phyloP scores from a whole-genome alignment of 495 filamentous ascomycete genomes.

The Hypoxylon lienhwacheense region DNA sequence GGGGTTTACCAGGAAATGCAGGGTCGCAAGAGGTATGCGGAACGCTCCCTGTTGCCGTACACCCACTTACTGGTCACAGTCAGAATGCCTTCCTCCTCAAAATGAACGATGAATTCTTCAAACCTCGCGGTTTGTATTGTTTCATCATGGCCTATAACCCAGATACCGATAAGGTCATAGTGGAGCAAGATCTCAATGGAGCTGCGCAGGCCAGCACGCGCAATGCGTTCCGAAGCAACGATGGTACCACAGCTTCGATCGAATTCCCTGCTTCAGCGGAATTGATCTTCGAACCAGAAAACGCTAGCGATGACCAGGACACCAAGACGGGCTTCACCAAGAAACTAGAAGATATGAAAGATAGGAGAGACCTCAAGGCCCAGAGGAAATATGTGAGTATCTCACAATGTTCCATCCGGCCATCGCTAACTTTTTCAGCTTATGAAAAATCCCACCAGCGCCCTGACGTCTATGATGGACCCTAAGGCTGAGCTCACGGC shows the following conservation, averaged over 20 bases:
- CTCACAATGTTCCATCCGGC: too few relatives aligned
- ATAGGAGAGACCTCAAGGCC: constrained; percentile 12
- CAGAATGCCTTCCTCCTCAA: constrained; percentile 59
- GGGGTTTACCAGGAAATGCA: constrained; percentile 50
- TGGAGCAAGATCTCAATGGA: constrained; percentile 15
- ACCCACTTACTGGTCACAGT: constrained; percentile 27
- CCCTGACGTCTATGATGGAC: constrained; percentile 12
- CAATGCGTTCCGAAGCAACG: constrained; percentile 22
- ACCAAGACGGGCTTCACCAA: constrained; percentile 1
- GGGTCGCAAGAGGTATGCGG: constrained; percentile 33
- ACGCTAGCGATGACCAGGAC: constrained; percentile 17
- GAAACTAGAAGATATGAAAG: constrained; percentile 6
- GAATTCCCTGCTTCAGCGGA: constrained; percentile 35
- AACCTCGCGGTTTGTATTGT: constrained; percentile 60
- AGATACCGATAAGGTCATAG: constrained; percentile 11
- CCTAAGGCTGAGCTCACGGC: constrained; percentile 19
- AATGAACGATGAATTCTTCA: constrained; percentile 62
- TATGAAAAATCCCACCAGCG: constrained; percentile 13
- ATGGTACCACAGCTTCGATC: constrained; percentile 32
- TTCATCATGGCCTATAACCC: constrained; percentile 60
- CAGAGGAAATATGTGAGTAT: constrained; percentile 26
- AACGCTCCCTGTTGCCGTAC: too few relatives aligned
- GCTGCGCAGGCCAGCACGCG: not conserved
- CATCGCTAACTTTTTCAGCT: not conserved
- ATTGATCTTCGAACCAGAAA: constrained; percentile 31